Conservation (phyloP, 306 rosid species). For the Hylodesmum podocarpum region DNA sequence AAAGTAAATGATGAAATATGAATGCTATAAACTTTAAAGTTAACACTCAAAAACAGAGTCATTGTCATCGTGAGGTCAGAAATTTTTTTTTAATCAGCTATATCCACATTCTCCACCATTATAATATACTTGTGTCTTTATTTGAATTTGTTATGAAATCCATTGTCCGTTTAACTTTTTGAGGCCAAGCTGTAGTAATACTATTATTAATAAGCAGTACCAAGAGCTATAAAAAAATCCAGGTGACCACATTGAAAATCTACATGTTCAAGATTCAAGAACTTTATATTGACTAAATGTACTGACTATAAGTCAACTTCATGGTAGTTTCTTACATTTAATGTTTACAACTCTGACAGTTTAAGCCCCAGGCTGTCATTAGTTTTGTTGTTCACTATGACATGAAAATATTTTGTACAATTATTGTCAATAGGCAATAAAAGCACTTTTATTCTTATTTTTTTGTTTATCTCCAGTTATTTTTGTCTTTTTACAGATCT, state of each 20-base stretch:
- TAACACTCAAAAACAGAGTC: constrained; percentile 1
- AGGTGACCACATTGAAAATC: background rate
- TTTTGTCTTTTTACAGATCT: constrained; percentile 1
- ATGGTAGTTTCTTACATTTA: background rate
- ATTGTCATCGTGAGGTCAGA: constrained; percentile 2
- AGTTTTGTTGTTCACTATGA: background rate
- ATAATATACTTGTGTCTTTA: background rate
- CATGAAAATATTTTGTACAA: background rate
- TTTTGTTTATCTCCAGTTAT: constrained; percentile 6
- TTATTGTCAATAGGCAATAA: background rate
- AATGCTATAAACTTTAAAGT: constrained; percentile 4
- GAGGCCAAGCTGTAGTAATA: background rate
- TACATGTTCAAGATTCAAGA: background rate
- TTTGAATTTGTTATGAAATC: background rate
- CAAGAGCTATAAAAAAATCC: background rate
- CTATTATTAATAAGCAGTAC: background rate
- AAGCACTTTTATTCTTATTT: background rate
- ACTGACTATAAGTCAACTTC: background rate
- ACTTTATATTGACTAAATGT: background rate
- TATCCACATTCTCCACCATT: background rate
- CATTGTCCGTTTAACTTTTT: background rate
- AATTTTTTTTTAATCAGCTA: background rate
- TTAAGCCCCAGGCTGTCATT: background rate
- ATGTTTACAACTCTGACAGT: background rate
- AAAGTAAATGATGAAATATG: constrained; percentile 14